A percentile compares a stretch with the other conserved stretches of the same genome.
Conservation (phyloP, 371 early-diverging fungal genomes). For the Lichtheimia ornata region DNA sequence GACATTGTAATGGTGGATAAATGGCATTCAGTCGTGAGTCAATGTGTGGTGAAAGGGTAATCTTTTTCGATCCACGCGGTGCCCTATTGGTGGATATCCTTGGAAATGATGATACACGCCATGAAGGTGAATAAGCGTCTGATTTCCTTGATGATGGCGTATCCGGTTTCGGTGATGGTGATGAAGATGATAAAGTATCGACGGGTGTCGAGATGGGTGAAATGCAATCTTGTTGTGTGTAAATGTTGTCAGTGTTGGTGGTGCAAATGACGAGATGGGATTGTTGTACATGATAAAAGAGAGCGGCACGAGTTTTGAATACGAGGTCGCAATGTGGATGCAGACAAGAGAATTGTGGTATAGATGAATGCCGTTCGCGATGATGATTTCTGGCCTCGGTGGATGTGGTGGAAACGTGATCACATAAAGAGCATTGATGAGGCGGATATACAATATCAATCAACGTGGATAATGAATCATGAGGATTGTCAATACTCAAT, state of each 20-base stretch:
- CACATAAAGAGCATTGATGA: slow-evolving; percentile 14
- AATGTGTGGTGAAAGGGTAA: slow-evolving; percentile 26
- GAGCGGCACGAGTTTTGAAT: slow-evolving; percentile 14
- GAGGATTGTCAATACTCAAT: slow-evolving; percentile 15
- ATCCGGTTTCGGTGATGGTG: background rate
- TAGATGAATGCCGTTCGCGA: slow-evolving; percentile 8
- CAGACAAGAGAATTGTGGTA: slow-evolving; percentile 16
- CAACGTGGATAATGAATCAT: slow-evolving; percentile 18
- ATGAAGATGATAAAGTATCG: background rate
- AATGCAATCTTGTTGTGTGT: background rate
- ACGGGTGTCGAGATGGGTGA: background rate
- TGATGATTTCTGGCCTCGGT: slow-evolving; percentile 5
- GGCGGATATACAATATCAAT: slow-evolving; percentile 27
- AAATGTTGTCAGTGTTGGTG: background rate
- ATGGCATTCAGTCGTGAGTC: slow-evolving; percentile 31
- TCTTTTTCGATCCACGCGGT: slow-evolving; percentile 29
- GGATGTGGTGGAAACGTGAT: slow-evolving; percentile 4
- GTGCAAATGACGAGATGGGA: slow-evolving; percentile 15
- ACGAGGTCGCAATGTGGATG: slow-evolving; percentile 21
- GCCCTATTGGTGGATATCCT: slow-evolving; percentile 10
- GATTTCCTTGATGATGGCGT: background rate
- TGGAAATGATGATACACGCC: slow-evolving; percentile 11
- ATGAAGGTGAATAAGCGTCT: background rate
- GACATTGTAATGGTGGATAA: slow-evolving; percentile 48
- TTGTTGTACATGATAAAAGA: slow-evolving; percentile 18